A percentile compares a stretch with the other conserved stretches of the same genome.
Evolutionary conservation across 140 eudicot genomes (phyloP).

Genomic region (Ambrosia hybrid): DNA sequence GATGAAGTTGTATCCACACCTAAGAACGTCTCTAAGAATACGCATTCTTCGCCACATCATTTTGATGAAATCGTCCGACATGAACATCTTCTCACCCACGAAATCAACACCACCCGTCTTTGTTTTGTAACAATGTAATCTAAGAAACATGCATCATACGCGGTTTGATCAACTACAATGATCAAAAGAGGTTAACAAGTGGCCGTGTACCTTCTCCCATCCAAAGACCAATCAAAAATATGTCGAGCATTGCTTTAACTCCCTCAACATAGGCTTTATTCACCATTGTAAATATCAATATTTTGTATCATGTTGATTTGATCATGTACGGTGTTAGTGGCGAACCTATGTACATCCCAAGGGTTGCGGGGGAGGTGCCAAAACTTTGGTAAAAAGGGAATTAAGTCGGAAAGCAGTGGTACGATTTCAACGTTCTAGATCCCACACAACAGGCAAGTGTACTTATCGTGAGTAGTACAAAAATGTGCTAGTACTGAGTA

Average conservation of each 20-base stretch:
- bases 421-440: too few relatives aligned
- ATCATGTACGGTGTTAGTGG: too few relatives aligned
- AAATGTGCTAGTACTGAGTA: too few relatives aligned
- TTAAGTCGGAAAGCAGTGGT: too few relatives aligned
- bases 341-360: too few relatives aligned
- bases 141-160: slow-evolving; percentile 45
- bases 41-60: slow-evolving; percentile 66
- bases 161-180: slow-evolving; percentile 55
- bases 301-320: slow-evolving; percentile 32
- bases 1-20: slow-evolving; percentile 47
- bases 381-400: too few relatives aligned
- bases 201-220: slow-evolving; percentile 49
- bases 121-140: slow-evolving; percentile 49
- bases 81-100: slow-evolving; percentile 45
- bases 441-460: too few relatives aligned
- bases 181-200: slow-evolving; percentile 44
- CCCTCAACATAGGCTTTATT: slow-evolving; percentile 61
- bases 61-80: slow-evolving; percentile 54
- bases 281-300: slow-evolving; percentile 48
- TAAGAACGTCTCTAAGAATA: slow-evolving; percentile 46
- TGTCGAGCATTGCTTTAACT: slow-evolving; percentile 51
- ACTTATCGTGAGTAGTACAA: too few relatives aligned
- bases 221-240: slow-evolving; percentile 59
- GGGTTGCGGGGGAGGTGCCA: too few relatives aligned
- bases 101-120: slow-evolving; percentile 56